Evolutionary conservation across 495 filamentous ascomycete genomes (phyloP).

Genomic region (Daldinia loculata): DNA sequence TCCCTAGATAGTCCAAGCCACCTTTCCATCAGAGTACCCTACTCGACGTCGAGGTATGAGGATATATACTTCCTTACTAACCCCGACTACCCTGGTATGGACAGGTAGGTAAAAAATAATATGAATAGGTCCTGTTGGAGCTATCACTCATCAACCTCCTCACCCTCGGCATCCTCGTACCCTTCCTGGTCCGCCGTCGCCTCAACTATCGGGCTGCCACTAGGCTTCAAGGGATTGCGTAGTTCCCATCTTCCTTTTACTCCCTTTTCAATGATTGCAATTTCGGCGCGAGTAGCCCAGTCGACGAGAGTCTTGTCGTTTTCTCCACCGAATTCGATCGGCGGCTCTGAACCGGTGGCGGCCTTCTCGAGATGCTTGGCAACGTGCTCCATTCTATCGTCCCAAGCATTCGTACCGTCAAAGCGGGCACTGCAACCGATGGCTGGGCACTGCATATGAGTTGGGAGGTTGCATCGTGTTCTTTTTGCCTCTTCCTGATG

Average conservation of each 20-base stretch:
- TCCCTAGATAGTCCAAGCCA: neutral
- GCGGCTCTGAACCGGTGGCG: constrained; percentile 45
- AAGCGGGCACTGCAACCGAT: constrained; percentile 66
- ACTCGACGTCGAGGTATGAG: constrained; percentile 7
- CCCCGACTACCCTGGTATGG: neutral
- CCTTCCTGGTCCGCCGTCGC: constrained; percentile 11
- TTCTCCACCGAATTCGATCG: constrained; percentile 51
- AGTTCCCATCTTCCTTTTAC: constrained; percentile 45
- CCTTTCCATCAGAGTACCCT: neutral
- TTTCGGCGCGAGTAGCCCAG: constrained; percentile 56
- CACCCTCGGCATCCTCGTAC: constrained; percentile 45
- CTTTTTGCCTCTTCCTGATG: constrained; percentile 68
- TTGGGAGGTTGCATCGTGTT: constrained; percentile 68
- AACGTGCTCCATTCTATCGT: constrained; percentile 89
- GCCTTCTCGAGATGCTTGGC: constrained; percentile 78
- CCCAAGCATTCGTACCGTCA: constrained; percentile 72
- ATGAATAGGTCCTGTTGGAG: neutral
- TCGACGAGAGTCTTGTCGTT: constrained; percentile 51
- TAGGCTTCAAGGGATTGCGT: constrained; percentile 46
- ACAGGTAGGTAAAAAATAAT: neutral
- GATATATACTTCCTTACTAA: constrained; percentile 9
- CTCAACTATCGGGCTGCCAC: neutral
- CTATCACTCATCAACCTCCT: constrained; percentile 42
- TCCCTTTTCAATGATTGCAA: constrained; percentile 50
- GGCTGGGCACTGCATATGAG: constrained; percentile 70